These are phyloP conservation scores for Zymoseptoria ardabiliae DNA, from an alignment of 2,329 filamentous ascomycete species.

Conservation along the genomic window DNA sequence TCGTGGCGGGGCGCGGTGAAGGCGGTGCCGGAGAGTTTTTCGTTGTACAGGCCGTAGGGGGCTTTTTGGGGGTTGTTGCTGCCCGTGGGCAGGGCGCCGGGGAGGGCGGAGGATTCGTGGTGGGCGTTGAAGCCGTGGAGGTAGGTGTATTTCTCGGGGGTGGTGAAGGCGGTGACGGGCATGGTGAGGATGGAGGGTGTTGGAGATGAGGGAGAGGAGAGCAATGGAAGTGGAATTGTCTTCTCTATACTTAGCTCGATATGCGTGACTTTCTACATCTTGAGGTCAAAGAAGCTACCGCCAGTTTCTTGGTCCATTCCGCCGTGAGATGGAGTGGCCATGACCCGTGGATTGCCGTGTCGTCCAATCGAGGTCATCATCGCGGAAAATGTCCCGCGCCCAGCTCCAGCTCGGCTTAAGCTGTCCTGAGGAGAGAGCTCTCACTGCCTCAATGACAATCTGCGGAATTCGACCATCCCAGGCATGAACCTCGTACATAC, in stretches of 20 bases:
- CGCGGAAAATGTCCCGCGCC: background rate
- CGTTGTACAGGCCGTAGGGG: constrained; percentile 70
- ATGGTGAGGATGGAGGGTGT: constrained; percentile 35
- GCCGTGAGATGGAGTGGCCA: background rate
- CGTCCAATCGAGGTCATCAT: background rate
- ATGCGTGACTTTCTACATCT: background rate
- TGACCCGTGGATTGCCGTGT: background rate
- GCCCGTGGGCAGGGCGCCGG: constrained; percentile 64
- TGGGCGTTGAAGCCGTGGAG: constrained; percentile 71
- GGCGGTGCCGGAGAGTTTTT: constrained; percentile 57
- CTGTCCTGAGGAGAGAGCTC: background rate
- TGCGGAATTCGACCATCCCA: background rate
- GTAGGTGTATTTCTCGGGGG: constrained; percentile 65
- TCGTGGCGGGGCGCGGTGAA: constrained; percentile 51
- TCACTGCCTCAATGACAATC: background rate
- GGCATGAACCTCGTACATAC: background rate
- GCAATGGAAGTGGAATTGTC: background rate
- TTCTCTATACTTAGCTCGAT: background rate
- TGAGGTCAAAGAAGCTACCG: background rate
- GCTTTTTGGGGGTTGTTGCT: constrained; percentile 79
- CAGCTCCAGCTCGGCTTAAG: background rate
- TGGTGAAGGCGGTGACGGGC: constrained; percentile 57
- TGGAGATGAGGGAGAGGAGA: background rate
- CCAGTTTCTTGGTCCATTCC: background rate
- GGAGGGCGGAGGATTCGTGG: constrained; percentile 72